A percentile compares a stretch with the other conserved stretches of the same genome.
Evolutionary conservation across 83 land plant species (phyloP).

Genomic region (Picea mariana): DNA sequence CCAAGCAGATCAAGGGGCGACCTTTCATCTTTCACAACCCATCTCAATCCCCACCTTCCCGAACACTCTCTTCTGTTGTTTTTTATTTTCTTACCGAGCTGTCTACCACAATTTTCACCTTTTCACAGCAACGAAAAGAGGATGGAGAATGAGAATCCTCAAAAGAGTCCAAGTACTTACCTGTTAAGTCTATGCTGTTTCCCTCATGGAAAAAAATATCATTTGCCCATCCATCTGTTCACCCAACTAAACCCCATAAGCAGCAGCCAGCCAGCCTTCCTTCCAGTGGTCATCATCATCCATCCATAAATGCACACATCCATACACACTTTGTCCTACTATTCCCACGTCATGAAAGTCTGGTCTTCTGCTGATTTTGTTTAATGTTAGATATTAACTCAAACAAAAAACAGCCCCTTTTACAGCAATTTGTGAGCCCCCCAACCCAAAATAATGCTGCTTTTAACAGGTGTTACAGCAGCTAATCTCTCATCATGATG

Average conservation of each 20-base stretch:
- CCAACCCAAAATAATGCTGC: too few relatives aligned
- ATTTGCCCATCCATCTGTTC: not conserved
- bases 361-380: too few relatives aligned
- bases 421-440: too few relatives aligned
- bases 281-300: not conserved
- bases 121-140: not conserved
- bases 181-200: too few relatives aligned
- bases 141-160: not conserved
- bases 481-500: too few relatives aligned
- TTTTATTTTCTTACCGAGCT: not conserved
- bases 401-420: too few relatives aligned
- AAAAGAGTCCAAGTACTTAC: too few relatives aligned
- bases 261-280: not conserved
- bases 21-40: conserved; percentile 10
- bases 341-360: not conserved
- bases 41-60: not conserved
- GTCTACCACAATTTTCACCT: conserved; percentile 11
- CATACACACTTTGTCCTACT: not conserved
- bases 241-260: not conserved
- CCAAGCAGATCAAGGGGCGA: conserved; percentile 8
- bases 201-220: too few relatives aligned
- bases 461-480: too few relatives aligned
- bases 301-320: not conserved
- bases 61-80: not conserved
- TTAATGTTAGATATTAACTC: too few relatives aligned